Evolutionary conservation across 371 early-diverging fungal genomes (phyloP).

Genomic region (Apophysomyces ossiformis): DNA sequence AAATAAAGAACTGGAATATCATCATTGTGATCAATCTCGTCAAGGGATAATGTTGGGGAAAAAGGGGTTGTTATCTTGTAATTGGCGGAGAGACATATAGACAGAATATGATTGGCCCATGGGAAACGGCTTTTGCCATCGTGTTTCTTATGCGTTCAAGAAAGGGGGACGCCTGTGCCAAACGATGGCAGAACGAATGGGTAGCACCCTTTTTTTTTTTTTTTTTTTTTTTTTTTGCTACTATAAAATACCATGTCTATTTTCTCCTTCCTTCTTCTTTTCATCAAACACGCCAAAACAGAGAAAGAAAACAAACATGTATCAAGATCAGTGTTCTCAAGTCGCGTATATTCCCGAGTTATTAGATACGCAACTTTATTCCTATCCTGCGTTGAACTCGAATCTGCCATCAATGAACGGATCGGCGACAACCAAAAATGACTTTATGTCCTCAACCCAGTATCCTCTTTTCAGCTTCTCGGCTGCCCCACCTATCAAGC

Average conservation of each 20-base stretch:
- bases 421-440: background rate
- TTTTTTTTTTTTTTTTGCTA: background rate
- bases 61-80: background rate
- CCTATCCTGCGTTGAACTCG: background rate
- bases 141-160: background rate
- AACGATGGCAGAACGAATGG: too few species aligned
- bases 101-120: background rate
- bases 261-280: background rate
- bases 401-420: background rate
- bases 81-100: background rate
- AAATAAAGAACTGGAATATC: background rate
- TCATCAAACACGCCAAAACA: background rate
- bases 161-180: background rate
- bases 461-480: background rate
- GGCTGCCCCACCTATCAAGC: background rate
- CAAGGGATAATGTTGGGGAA: background rate
- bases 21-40: too few species aligned
- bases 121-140: background rate
- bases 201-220: background rate
- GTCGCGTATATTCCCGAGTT: background rate
- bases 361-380: background rate
- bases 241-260: background rate
- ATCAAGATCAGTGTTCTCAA: constrained; percentile 5
- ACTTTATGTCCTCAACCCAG: background rate
- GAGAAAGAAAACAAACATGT: background rate